Base-by-base conservation (phyloP, 768 basidiomycete species). In the Amanita fuliginea region DNA sequence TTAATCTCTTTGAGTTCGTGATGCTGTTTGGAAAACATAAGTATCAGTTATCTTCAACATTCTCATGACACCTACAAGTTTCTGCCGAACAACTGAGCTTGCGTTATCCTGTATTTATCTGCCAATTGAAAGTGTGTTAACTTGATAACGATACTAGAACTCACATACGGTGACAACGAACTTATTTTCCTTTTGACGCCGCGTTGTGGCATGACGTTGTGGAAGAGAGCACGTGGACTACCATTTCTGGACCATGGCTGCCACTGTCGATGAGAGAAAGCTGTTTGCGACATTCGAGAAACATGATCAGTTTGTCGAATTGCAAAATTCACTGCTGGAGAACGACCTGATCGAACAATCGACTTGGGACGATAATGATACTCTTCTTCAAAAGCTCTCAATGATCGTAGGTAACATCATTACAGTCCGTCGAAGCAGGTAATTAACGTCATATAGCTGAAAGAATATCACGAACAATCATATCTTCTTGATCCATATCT, bases 401-500 rank as follows among this genome's bases (percentile, higher is more conserved):
- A 47, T 64, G 36, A 78, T 80, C 49, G 83, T 85, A 62, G 58
- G 80, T 68, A 42, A 36, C 24, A 13, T 2, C 14, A n/a, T n/a
- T 30, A n/a, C 22, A 2, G 22, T 5, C 3, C 30, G 16, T 4
- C 16, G 13, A 11, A 32, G 35, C 19, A 19, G 4, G 13, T 28
- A 14, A 33, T 44, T 22, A 11, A 35, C 28, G 7, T 13, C 34
- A 26, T 39, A 21, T 52, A 97, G 95, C 75, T 97, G 24, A 78
- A 79, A 60, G 78, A 83, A 60, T 97, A 95, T 60, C 93, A 95
- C 62, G 94, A 98, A 53, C 90, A 95, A 56, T 74, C 93, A 2
- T 89, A 92, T 62, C 76, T 99, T 3, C 72, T 98, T 10, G 96
- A 99, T 62, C 93, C 95, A 33, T 83, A 76, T 56, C 74, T 99